A percentile compares a stretch with the other conserved stretches of the same genome.
Conservation (phyloP, 176 grass and related monocot species). For the Raddia distichophylla region DNA sequence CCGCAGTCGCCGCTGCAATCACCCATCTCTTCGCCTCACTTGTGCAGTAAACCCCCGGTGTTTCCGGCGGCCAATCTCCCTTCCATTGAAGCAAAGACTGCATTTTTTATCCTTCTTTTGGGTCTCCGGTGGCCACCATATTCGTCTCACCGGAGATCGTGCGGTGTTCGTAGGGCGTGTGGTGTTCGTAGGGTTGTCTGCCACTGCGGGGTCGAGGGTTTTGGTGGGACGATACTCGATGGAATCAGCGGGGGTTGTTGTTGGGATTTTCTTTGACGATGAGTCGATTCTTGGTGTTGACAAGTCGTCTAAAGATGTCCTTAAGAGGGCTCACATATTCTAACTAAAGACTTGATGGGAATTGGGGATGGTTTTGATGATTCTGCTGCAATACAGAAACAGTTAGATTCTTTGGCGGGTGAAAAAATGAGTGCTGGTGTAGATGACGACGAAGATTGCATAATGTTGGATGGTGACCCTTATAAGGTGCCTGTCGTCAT, state of each 20-base stretch:
- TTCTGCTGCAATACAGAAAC: conserved; percentile 32
- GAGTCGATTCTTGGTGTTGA: not conserved
- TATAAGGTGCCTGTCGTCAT: conserved; percentile 36
- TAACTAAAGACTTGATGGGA: not conserved
- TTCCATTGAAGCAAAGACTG: conserved; percentile 10
- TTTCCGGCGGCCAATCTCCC: not conserved
- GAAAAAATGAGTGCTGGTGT: not conserved
- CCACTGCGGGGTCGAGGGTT: not conserved
- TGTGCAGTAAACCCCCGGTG: not conserved
- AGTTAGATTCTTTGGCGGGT: conserved; percentile 21
- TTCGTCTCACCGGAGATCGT: not conserved
- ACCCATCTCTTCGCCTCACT: not conserved
- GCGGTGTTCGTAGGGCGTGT: too few species aligned
- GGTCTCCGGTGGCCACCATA: not conserved
- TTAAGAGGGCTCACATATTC: conserved; percentile 36
- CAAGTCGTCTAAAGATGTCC: not conserved
- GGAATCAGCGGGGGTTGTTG: conserved; percentile 45
- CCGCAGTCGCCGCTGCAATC: not conserved
- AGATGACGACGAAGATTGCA: conserved; percentile 57
- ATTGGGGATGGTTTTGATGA: conserved; percentile 33
- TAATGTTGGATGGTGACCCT: conserved; percentile 64
- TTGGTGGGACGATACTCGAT: conserved; percentile 14
- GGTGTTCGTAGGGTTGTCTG: not conserved
- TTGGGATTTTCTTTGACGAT: conserved; percentile 80
- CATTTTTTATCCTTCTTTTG: not conserved